Evolutionary conservation across 1,284 basidiomycete species (phyloP), one percentile per base, ranked within the genome.

Genomic region (Vanrija sp.): DNA sequence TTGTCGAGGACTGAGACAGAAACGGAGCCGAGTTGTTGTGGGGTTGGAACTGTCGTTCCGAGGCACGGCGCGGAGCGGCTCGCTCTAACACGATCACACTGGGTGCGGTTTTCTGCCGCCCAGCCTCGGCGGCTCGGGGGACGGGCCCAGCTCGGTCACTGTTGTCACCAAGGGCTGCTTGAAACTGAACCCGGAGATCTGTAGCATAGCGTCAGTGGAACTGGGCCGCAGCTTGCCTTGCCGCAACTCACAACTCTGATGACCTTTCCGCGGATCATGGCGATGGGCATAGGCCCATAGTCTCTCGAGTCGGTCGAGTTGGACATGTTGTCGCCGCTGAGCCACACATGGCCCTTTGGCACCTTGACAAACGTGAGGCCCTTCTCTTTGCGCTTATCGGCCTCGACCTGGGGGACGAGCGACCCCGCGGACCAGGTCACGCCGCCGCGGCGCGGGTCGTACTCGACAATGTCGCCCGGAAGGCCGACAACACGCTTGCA

Each of bases 401-500:
- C 46, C 14, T 46, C 46, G 46, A 18, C 19, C 10, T 45, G 29
- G 5, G 10, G 19, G 8, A 23, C 34, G 40, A 26, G 15, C 47
- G 21, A 38, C 46, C 52, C 26, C 55, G 61, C 42, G 78, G 82
- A 12, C 82, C 83, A 21, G 82, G 46, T 45, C 3, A 44, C 42
- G 3, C 47, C 23, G 16, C 44, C 29, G 3, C 60, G 47, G 82
- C 70, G 53, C 10, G 94, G 80, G 60, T 98, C 92, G 26, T 95
- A 85, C 61, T 91, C 91, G 23, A 98, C 74, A 19, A 87, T 78
- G 73, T 98, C 95, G 2, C 95, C 95, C 19, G 91, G 87, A 18
- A 98, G 77, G 0, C 92, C 95, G 19, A 97, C 80, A 15, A 98
- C 80, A 42, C 95, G 85, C 78, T 98, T 98, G 78, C 92, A 95